phyloP scores from a whole-genome alignment of 768 basidiomycete species.

The Leucocoprinus leucothites region DNA sequence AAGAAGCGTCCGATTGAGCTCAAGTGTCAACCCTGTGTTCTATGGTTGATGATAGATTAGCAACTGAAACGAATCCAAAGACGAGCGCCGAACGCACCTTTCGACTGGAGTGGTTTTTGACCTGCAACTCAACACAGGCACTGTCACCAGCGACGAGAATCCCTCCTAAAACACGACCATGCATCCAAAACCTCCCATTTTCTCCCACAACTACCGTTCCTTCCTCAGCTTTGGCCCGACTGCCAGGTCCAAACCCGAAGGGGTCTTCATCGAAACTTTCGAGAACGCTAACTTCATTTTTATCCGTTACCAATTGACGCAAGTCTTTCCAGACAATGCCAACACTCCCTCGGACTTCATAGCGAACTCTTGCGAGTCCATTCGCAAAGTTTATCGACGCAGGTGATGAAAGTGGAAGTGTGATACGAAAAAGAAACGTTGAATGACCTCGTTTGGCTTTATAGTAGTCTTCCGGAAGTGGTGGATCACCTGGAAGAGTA shows the following conservation, averaged over 20 bases:
- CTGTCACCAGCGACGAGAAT: conserved; percentile 65
- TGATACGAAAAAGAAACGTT: conserved; percentile 79
- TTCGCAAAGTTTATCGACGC: conserved; percentile 70
- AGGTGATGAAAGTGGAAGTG: conserved; percentile 63
- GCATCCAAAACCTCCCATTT: conserved; percentile 76
- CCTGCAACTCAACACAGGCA: conserved; percentile 70
- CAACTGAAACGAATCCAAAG: neutral
- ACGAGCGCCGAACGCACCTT: conserved; percentile 46
- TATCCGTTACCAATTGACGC: conserved; percentile 62
- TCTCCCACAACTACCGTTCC: conserved; percentile 64
- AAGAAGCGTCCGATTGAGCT: conserved; percentile 58
- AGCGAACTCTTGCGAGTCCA: conserved; percentile 64
- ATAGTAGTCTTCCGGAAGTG: conserved; percentile 62
- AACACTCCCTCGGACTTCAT: conserved; percentile 71
- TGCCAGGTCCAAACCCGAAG: conserved; percentile 17
- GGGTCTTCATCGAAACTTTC: conserved; percentile 45
- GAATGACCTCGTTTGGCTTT: conserved; percentile 74
- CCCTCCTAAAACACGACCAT: conserved; percentile 62
- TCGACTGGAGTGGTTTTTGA: conserved; percentile 79
- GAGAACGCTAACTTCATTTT: conserved; percentile 60
- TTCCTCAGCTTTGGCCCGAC: conserved; percentile 39
- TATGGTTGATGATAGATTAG: conserved; percentile 22
- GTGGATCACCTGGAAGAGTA: conserved; percentile 53
- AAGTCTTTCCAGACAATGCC: conserved; percentile 77
- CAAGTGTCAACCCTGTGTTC: conserved; percentile 67